Conservation (phyloP, 805 yeast species). For the Isabelozyma rhagii region DNA sequence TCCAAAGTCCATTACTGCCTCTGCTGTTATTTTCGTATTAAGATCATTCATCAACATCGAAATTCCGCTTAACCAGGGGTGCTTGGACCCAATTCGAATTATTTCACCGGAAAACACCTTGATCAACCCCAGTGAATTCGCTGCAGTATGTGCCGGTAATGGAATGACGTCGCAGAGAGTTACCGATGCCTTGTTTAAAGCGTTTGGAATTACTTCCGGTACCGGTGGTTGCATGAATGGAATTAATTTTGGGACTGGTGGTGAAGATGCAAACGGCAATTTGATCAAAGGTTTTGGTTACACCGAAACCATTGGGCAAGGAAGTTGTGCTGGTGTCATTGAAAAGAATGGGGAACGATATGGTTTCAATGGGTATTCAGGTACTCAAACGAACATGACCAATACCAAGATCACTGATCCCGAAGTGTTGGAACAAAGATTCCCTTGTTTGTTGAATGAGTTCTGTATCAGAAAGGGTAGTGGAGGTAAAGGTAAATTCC, state of each 20-base stretch:
- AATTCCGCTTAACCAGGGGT: constrained; percentile 19
- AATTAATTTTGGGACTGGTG: constrained; percentile 17
- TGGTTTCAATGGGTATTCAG: constrained; percentile 21
- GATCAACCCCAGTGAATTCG: constrained; percentile 14
- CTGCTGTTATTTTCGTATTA: constrained; percentile 14
- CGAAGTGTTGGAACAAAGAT: constrained; percentile 18
- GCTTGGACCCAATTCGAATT: constrained; percentile 13
- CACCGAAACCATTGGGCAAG: constrained; percentile 10
- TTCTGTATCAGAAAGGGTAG: constrained; percentile 11
- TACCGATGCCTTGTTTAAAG: constrained; percentile 17
- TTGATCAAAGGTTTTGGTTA: constrained; percentile 14
- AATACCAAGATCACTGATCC: constrained; percentile 21
- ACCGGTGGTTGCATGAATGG: constrained; percentile 20
- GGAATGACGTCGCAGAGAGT: constrained; percentile 20
- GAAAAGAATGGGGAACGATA: constrained; percentile 6
- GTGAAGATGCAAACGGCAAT: constrained; percentile 11
- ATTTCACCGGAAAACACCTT: constrained; percentile 12
- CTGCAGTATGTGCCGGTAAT: constrained; percentile 18
- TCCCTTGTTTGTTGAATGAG: constrained; percentile 13
- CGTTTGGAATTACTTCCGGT: constrained; percentile 16
- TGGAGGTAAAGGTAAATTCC: constrained; percentile 17
- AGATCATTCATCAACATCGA: constrained; percentile 16
- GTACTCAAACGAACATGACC: constrained; percentile 48
- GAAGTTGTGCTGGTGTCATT: constrained; percentile 14
- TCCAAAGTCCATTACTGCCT: constrained; percentile 12